These are phyloP conservation scores for Gonium pectorale DNA, from an alignment of 139 green algal genomes.

Conservation along the genomic window DNA sequence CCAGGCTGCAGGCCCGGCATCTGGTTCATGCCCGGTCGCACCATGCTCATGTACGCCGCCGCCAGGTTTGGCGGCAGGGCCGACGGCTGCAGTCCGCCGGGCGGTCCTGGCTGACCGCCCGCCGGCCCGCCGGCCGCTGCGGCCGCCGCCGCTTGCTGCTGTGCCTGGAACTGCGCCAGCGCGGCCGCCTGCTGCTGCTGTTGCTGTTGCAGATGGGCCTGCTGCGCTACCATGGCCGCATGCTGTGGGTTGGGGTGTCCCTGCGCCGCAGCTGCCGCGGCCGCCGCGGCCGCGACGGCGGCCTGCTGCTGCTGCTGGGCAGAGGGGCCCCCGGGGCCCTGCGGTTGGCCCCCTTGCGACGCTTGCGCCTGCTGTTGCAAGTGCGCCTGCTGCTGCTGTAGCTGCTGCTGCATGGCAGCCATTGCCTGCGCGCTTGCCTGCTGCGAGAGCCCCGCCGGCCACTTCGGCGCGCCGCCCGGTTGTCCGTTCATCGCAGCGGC, in stretches of 20 bases:
- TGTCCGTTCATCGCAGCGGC: slow-evolving; percentile 16
- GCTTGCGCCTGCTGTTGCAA: not conserved
- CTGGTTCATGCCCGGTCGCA: slow-evolving; percentile 13
- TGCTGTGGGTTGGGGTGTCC: slow-evolving; percentile 32
- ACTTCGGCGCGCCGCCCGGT: not conserved
- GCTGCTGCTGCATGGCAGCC: slow-evolving; percentile 35
- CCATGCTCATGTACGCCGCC: slow-evolving; percentile 22
- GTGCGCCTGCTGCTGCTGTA: slow-evolving; percentile 11
- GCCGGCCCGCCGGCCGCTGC: not conserved
- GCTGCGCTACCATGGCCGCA: not conserved
- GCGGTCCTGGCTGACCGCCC: not conserved
- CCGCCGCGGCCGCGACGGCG: not conserved
- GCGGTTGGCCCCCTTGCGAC: not conserved
- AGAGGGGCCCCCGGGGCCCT: not conserved
- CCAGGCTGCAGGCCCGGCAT: no score
- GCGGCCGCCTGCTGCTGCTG: slow-evolving; percentile 12
- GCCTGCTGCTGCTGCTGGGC: slow-evolving; percentile 32
- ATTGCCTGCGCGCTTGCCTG: slow-evolving; percentile 7
- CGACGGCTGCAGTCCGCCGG: not conserved
- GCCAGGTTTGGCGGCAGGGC: slow-evolving; percentile 11
- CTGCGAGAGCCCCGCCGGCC: slow-evolving; percentile 19
- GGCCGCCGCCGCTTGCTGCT: slow-evolving; percentile 3
- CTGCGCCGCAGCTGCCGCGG: slow-evolving; percentile 17
- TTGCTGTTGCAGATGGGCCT: slow-evolving; percentile 20
- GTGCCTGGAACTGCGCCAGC: slow-evolving; percentile 23